These are phyloP conservation scores for Umbelopsis ramanniana DNA, from an alignment of 192 early-diverging fungal genomes.

Conservation along the genomic window DNA sequence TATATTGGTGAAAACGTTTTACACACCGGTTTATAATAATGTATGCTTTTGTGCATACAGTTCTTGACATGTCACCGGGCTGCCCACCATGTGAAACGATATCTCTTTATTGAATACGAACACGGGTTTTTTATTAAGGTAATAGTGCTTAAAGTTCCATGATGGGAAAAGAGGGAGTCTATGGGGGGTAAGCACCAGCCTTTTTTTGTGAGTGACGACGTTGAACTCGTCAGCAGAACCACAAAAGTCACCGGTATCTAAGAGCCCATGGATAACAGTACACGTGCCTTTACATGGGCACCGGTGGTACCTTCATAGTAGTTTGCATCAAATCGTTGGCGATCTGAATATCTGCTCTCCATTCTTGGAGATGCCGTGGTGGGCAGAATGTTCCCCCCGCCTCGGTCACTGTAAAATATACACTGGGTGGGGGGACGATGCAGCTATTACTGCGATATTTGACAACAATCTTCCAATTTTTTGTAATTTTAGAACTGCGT, in stretches of 20 bases:
- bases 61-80: conserved; percentile 24
- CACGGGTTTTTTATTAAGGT: background rate
- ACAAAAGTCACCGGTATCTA: conserved; percentile 1
- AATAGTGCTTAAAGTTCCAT: conserved; percentile 7
- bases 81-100: conserved; percentile 18
- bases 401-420: conserved; percentile 17
- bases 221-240: background rate
- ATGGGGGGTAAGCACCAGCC: background rate
- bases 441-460: too few species aligned
- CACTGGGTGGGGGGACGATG: background rate
- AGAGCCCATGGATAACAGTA: background rate
- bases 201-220: background rate
- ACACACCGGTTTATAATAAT: background rate
- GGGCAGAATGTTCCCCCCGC: background rate
- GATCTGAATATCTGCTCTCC: background rate
- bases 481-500: too few species aligned
- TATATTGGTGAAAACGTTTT: background rate
- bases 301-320: background rate
- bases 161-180: conserved; percentile 9
- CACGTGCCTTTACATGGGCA: background rate
- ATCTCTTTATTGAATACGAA: conserved; percentile 9
- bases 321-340: conserved; percentile 12
- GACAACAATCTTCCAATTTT: too few species aligned
- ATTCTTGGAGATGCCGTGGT: background rate
- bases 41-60: background rate